A percentile compares a stretch with the other conserved stretches of the same genome.
Evolutionary conservation across 2,329 filamentous ascomycete species (phyloP).

Genomic region (Aureobasidium melanogenum): DNA sequence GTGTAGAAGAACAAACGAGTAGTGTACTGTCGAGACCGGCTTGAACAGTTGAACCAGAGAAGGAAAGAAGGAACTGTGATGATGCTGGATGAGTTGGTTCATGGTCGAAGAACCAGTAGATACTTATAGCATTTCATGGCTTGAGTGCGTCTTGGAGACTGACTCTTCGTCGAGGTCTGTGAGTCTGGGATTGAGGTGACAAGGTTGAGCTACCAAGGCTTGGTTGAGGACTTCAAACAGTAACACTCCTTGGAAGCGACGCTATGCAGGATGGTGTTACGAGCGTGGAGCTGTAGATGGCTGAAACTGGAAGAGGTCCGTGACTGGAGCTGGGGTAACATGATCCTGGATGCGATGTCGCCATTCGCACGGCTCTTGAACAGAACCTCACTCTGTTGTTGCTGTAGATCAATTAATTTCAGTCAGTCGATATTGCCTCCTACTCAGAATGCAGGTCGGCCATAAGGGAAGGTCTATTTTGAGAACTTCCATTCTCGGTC

Average conservation of each 20-base stretch:
- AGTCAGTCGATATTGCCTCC: not conserved
- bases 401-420: not conserved
- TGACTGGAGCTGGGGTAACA: not conserved
- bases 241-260: not conserved
- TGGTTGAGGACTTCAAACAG: not conserved
- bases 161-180: not conserved
- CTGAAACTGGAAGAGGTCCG: not conserved
- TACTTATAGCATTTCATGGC: constrained; percentile 6
- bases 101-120: not conserved
- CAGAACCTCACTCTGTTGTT: not conserved
- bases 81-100: constrained; percentile 2
- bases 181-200: not conserved
- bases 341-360: not conserved
- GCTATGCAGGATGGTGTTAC: not conserved
- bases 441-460: not conserved
- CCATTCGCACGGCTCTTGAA: not conserved
- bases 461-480: not conserved
- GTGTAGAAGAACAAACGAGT: not conserved
- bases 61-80: not conserved
- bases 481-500: not conserved
- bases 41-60: constrained; percentile 1
- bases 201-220: not conserved
- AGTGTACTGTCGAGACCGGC: constrained; percentile 9
- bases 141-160: not conserved
- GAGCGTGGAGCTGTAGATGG: not conserved